Conservation (phyloP, 371 early-diverging fungal species). For the Coemansia sp. region DNA sequence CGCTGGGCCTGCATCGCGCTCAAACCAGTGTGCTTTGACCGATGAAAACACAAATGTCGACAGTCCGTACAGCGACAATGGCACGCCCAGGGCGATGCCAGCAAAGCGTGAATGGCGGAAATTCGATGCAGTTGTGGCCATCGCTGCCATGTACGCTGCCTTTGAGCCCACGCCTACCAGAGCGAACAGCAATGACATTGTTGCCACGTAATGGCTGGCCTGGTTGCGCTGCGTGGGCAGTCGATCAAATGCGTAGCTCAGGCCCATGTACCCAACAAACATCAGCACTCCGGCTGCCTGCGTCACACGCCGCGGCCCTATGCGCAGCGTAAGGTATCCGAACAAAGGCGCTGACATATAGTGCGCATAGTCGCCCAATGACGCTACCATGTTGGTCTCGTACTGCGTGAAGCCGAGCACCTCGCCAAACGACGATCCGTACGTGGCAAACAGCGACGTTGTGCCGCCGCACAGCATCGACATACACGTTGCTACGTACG, state of each 20-base stretch:
- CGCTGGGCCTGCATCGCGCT: slow-evolving; percentile 29
- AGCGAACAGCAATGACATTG: slow-evolving; percentile 55
- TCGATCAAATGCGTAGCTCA: slow-evolving; percentile 33
- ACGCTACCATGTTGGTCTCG: slow-evolving; percentile 55
- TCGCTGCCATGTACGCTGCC: slow-evolving; percentile 60
- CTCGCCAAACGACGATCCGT: slow-evolving; percentile 54
- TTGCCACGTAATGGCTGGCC: slow-evolving; percentile 47
- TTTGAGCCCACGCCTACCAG: slow-evolving; percentile 65
- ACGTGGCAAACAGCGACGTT: slow-evolving; percentile 57
- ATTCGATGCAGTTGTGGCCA: slow-evolving; percentile 61
- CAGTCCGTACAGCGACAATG: slow-evolving; percentile 65
- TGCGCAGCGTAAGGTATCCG: slow-evolving; percentile 53
- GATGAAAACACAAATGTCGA: slow-evolving; percentile 68
- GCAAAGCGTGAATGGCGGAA: slow-evolving; percentile 55
- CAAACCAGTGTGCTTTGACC: slow-evolving; percentile 56
- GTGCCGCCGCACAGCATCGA: slow-evolving; percentile 58
- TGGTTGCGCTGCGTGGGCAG: slow-evolving; percentile 11
- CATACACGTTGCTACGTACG: slow-evolving; percentile 45
- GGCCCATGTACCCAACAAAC: slow-evolving; percentile 47
- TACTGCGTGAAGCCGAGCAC: slow-evolving; percentile 54
- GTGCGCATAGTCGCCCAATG: slow-evolving; percentile 58
- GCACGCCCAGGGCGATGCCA: slow-evolving; percentile 65
- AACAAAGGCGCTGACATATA: slow-evolving; percentile 58
- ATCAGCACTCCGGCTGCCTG: slow-evolving; percentile 34
- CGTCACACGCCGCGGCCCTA: slow-evolving; percentile 55